Conservation (phyloP, 139 green algal species). For the Chlorella vulgaris region DNA sequence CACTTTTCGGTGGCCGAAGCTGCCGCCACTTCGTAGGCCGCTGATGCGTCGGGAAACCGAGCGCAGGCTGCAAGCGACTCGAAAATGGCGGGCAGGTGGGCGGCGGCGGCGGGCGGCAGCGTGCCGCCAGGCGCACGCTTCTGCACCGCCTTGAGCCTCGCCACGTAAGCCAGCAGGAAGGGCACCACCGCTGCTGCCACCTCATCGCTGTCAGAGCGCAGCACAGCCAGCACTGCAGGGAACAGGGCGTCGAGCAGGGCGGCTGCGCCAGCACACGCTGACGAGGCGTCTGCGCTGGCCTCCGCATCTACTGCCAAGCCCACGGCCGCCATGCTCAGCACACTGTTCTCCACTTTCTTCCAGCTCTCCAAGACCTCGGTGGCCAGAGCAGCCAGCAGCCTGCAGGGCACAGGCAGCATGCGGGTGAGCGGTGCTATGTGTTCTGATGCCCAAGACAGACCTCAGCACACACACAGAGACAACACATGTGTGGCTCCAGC, state of each 20-base stretch:
- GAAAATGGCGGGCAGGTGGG: conserved; percentile 62
- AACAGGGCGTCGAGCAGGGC: conserved; percentile 64
- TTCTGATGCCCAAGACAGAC: too few relatives aligned
- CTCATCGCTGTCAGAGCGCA: conserved; percentile 57
- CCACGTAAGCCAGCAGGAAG: conserved; percentile 79
- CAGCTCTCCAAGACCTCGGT: conserved; percentile 82
- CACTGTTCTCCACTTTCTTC: conserved; percentile 87
- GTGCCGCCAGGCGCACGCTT: conserved; percentile 6
- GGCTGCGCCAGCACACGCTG: conserved; percentile 33
- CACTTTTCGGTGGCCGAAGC: conserved; percentile 19
- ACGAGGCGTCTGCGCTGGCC: conserved; percentile 54
- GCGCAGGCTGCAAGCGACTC: conserved; percentile 39
- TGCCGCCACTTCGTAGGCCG: conserved; percentile 28
- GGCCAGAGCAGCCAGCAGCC: conserved; percentile 77
- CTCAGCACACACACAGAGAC: too few relatives aligned
- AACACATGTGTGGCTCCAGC: too few relatives aligned
- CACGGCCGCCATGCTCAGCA: conserved; percentile 73
- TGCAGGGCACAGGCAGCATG: background rate
- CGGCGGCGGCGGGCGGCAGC: conserved; percentile 40
- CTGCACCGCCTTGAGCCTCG: conserved; percentile 61
- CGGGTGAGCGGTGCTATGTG: background rate
- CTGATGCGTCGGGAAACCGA: conserved; percentile 46
- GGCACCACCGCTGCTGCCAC: conserved; percentile 70
- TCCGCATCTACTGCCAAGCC: conserved; percentile 74
- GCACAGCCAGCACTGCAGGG: conserved; percentile 47